phyloP scores from a whole-genome alignment of 345 rosid species.

The Theobroma cacao region DNA sequence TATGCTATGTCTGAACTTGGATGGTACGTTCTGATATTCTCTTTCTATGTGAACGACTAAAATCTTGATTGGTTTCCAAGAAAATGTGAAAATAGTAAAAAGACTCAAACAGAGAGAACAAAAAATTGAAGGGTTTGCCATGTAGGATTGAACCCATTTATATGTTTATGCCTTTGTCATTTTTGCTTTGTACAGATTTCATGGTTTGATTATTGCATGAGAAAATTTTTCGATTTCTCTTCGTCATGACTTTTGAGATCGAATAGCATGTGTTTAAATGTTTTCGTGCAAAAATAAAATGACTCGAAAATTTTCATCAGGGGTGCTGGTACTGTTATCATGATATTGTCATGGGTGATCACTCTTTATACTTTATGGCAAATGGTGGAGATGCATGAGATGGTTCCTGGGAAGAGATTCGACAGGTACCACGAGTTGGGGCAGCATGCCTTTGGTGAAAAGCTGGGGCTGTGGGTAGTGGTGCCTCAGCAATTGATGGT shows the following conservation, averaged over 20 bases:
- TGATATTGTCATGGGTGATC: slow-evolving; percentile 69
- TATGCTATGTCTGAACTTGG: slow-evolving; percentile 69
- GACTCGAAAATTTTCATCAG: slow-evolving; percentile 8
- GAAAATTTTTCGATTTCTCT: too few species aligned
- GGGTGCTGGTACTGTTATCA: slow-evolving; percentile 54
- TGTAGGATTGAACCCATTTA: neutral
- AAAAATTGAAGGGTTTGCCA: neutral
- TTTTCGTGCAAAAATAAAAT: too few species aligned
- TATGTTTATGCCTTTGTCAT: neutral
- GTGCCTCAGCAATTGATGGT: slow-evolving; percentile 70
- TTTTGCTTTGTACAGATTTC: neutral
- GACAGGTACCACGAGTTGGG: slow-evolving; percentile 76
- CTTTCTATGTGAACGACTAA: neutral
- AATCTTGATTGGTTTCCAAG: neutral
- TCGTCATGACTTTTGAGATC: too few species aligned
- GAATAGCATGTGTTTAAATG: too few species aligned
- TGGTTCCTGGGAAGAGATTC: slow-evolving; percentile 61
- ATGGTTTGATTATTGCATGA: neutral
- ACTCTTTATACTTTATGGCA: slow-evolving; percentile 75
- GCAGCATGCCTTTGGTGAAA: slow-evolving; percentile 67
- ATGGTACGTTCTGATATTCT: slow-evolving; percentile 32
- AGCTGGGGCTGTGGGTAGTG: slow-evolving; percentile 66
- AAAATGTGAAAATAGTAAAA: neutral
- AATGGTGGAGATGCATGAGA: slow-evolving; percentile 91
- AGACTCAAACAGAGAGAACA: neutral